Base-by-base conservation (phyloP, 2,329 filamentous ascomycete genomes). In the Magnaporthales sp. region DNA sequence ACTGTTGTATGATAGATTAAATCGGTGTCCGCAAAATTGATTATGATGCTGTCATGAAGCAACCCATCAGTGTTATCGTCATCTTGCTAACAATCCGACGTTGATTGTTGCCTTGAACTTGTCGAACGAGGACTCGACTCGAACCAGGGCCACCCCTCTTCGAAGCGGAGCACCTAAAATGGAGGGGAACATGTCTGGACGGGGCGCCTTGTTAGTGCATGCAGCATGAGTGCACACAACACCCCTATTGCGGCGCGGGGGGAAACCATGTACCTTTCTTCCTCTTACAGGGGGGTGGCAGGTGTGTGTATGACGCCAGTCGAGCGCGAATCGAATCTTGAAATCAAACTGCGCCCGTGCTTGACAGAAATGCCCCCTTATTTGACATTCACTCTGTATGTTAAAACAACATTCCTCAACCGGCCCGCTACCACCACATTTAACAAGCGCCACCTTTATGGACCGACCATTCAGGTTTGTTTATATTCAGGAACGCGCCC, bases 131-230 rank as follows among this genome's bases (percentile, higher is more conserved):
- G 38, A 51, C 38, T 51, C 38, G 15, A 51, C 38, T 51, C 38
- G 19, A 46, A 51, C 15, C 38, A 51, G 38, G 38, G n/a, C 38
- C 19, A 51, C 38, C 38, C 38, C 38, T 51, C 38, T 51, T n/a
- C n/a, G 38, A 51, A 51, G 38, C n/a, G 38, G 38, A 51, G 38
- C 9, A 51, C 2, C 19, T 6, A 61, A 27, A 61, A 61, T 13
- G 22, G 58, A 31, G 24, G 19, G 63, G 32, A 64, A 64, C 46
- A n/a, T 58, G 63, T 46, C 63, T 56, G 63, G 32, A 26, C 38
- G 61, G 61, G 46, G 26, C 38, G 63, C 38, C 38, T 19, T 65
- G 63, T 58, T 65, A 58, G 63, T 65, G 63, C 27, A 13, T 51
- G 38, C 38, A 51, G 38, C 38, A 51, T 51, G 9, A 51, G 38